A percentile compares a stretch with the other conserved stretches of the same genome.
phyloP scores from a whole-genome alignment of 2,329 filamentous ascomycete species.

The Teratosphaeriaceae sp. region DNA sequence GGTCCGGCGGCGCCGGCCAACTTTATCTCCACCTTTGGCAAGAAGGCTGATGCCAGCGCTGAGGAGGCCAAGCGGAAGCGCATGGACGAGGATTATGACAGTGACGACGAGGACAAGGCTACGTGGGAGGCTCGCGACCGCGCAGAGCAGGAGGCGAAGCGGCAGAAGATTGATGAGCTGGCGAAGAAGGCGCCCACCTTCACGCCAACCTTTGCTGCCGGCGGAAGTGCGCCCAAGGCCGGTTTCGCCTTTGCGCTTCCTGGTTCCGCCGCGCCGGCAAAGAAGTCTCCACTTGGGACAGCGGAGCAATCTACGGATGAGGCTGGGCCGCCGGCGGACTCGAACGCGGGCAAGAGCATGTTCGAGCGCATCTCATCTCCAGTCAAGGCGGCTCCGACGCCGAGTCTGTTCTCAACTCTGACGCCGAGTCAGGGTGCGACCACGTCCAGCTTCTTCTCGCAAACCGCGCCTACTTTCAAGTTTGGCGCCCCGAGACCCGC shows the following conservation, averaged over 20 bases:
- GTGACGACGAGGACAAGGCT: conserved; percentile 45
- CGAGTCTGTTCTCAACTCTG: conserved; percentile 5
- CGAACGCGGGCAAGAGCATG: conserved; percentile 11
- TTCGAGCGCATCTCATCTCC: conserved; percentile 13
- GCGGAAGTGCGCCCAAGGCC: neutral
- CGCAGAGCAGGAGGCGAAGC: conserved; percentile 41
- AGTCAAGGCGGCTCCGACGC: conserved; percentile 2
- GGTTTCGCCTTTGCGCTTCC: conserved; percentile 7
- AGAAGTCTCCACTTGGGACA: no score
- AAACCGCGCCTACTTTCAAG: conserved; percentile 1
- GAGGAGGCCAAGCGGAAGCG: conserved; percentile 42
- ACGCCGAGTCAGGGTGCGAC: conserved; percentile 2
- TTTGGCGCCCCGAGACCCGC: conserved; percentile 4
- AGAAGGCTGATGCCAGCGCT: conserved; percentile 33
- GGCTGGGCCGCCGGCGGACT: neutral
- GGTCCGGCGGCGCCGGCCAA: conserved; percentile 26
- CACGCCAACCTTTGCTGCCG: conserved; percentile 8
- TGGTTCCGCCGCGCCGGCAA: neutral
- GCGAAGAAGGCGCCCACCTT: conserved; percentile 27
- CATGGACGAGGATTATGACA: conserved; percentile 46
- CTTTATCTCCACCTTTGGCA: conserved; percentile 39
- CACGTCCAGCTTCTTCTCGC: neutral
- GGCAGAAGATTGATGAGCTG: conserved; percentile 33
- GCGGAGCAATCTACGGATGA: neutral
- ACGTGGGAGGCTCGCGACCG: conserved; percentile 42